Base-by-base conservation (phyloP, 192 early-diverging fungal species). In the Neocallimastix lanati region DNA sequence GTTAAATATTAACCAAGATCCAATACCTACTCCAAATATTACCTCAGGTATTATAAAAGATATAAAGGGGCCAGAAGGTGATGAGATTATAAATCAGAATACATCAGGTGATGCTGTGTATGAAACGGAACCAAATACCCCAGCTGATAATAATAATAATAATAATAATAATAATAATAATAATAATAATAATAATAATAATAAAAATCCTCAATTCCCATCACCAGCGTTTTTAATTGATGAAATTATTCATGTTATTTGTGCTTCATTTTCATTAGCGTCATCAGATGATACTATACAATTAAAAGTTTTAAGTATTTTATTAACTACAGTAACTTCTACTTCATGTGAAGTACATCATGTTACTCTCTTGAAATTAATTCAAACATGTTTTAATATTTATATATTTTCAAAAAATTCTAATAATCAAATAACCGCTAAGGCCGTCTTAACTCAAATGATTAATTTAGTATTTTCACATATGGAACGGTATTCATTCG, bases 381-480 rank as follows among this genome's bases (percentile, higher is more conserved):
- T 82, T 78, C 40, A 50, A 50, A 21, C 40, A 14, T 50, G 40
- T 21, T 50, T 50, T 21, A 50, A 50, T 50, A 50, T 50, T 14
- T 50, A 50, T 6, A 50, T 50, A 21, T 50, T 21, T 50, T 82
- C 88, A 5, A 80, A 82, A 76, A 82, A 82, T 27, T 80, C 58
- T 28, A 80, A 79, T 18, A 88, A 87, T 78, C 79, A 85, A 67
- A 83, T 86, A 76, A 90, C 89, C n/a, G 85, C 88, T 4, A 89
- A 87, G 50, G 88, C 88, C 12, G 80, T 86, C 0, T 79, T 90
- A 27, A 91, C 88, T 3, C 88, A 91, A 79, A 90, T 89, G 85
- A 79, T 89, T 30, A 87, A 89, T 78, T 78, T 88, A 16, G 83
- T 90, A 15, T 90, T 90, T 80, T 88, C 87, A 28, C 37, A 84